Conservation (phyloP, 2,329 filamentous ascomycete genomes). For the Ploettnerulaceae sp. region DNA sequence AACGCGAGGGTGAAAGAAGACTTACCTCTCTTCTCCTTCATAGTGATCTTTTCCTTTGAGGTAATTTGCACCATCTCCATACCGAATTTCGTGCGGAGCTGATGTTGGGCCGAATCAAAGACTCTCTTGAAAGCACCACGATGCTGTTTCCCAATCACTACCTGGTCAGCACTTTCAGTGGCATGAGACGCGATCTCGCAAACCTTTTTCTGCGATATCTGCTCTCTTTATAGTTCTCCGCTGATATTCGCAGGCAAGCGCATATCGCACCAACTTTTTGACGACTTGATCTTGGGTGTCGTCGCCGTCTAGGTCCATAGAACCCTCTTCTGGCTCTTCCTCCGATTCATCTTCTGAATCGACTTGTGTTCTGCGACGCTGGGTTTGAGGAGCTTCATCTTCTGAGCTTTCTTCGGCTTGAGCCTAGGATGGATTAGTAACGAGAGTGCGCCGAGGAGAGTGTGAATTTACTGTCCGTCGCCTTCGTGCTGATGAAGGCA, state of each 20-base stretch:
- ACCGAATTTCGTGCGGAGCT: conserved; percentile 71
- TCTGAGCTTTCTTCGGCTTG: conserved; percentile 28
- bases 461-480: conserved; percentile 22
- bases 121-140: conserved; percentile 69
- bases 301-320: conserved; percentile 27
- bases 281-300: conserved; percentile 44
- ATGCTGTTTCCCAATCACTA: conserved; percentile 43
- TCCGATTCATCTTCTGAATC: conserved; percentile 29
- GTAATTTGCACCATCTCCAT: conserved; percentile 89
- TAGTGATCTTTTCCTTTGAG: conserved; percentile 70
- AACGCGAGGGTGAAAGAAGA: conserved; percentile 38
- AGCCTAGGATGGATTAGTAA: conserved; percentile 15
- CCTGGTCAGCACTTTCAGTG: neutral
- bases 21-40: conserved; percentile 72
- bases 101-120: conserved; percentile 70
- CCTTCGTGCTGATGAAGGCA: conserved; percentile 27
- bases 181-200: neutral
- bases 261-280: conserved; percentile 65
- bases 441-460: neutral
- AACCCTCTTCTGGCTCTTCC: conserved; percentile 20
- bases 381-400: conserved; percentile 25
- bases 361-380: conserved; percentile 19
- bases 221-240: conserved; percentile 55
- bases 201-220: conserved; percentile 60
- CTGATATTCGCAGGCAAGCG: conserved; percentile 61